These are phyloP conservation scores for Biscogniauxia marginata DNA, from an alignment of 2,329 filamentous ascomycete genomes.

Conservation along the genomic window DNA sequence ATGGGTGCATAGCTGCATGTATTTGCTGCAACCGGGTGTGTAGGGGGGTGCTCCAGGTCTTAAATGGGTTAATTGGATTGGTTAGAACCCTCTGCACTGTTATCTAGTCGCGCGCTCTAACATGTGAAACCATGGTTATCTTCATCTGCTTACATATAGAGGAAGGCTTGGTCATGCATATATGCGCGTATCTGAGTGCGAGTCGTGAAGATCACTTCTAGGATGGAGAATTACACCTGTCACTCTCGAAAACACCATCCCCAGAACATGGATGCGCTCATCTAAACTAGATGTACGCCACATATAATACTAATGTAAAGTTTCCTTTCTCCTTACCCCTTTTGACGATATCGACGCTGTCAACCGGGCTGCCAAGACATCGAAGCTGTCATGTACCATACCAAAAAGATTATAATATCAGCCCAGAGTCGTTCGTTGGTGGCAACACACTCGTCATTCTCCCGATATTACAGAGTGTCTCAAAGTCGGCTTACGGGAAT, in stretches of 20 bases:
- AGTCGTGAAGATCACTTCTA: not conserved
- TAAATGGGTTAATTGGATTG: not conserved
- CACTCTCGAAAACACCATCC: not conserved
- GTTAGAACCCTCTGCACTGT: not conserved
- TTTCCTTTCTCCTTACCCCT: not conserved
- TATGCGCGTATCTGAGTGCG: not conserved
- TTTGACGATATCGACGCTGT: not conserved
- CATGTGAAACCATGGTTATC: not conserved
- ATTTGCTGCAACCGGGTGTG: not conserved
- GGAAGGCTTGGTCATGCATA: not conserved
- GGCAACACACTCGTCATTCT: not conserved
- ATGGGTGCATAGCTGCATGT: not conserved
- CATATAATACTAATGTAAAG: not conserved
- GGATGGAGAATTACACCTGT: not conserved
- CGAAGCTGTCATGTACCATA: not conserved
- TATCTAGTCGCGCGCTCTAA: not conserved
- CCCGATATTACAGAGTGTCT: not conserved
- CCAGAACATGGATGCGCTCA: not conserved
- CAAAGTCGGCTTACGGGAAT: not conserved
- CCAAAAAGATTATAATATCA: not conserved
- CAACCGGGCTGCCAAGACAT: not conserved
- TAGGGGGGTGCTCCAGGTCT: not conserved
- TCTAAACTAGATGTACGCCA: not conserved
- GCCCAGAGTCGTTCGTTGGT: not conserved
- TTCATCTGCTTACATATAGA: not conserved